A percentile compares a stretch with the other conserved stretches of the same genome.
Conservation (phyloP, 2,329 filamentous ascomycete species). For the Xylariaceae sp. region DNA sequence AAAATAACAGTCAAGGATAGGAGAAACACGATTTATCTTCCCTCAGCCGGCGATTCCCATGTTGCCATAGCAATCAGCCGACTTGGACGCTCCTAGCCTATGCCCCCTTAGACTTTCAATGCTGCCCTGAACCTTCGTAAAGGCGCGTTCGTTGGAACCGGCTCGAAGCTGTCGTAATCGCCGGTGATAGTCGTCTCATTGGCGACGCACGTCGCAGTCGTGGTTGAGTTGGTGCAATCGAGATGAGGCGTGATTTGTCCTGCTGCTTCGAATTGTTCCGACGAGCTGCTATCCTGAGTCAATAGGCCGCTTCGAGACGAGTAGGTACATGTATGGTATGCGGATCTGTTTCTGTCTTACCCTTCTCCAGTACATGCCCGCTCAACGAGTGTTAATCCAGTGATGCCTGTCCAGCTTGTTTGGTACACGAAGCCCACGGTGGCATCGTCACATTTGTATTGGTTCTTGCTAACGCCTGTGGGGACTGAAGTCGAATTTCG, state of each 20-base stretch:
- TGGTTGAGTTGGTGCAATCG: slow-evolving; percentile 20
- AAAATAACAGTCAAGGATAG: no score
- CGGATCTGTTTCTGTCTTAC: slow-evolving; percentile 21
- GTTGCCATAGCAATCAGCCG: no score
- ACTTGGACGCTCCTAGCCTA: not conserved
- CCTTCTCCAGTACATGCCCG: slow-evolving; percentile 22
- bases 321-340: not conserved
- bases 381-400: slow-evolving; percentile 27
- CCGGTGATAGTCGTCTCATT: slow-evolving; percentile 18
- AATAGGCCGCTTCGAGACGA: slow-evolving; percentile 4
- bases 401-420: slow-evolving; percentile 17
- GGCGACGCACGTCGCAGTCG: slow-evolving; percentile 20
- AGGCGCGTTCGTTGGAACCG: slow-evolving; percentile 13
- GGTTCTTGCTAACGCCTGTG: slow-evolving; percentile 18
- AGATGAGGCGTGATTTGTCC: slow-evolving; percentile 20
- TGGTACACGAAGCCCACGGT: slow-evolving; percentile 30
- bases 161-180: slow-evolving; percentile 24
- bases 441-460: slow-evolving; percentile 25
- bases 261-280: slow-evolving; percentile 23
- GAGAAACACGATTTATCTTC: no score
- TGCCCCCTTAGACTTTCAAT: slow-evolving; percentile 5
- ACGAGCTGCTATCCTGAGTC: slow-evolving; percentile 11
- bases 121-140: slow-evolving; percentile 4
- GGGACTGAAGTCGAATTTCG: slow-evolving; percentile 26
- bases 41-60: not conserved